Evolutionary conservation across 1,284 basidiomycete species (phyloP), one percentile per base, ranked within the genome.

Genomic region (Laetiporus sulphureus): DNA sequence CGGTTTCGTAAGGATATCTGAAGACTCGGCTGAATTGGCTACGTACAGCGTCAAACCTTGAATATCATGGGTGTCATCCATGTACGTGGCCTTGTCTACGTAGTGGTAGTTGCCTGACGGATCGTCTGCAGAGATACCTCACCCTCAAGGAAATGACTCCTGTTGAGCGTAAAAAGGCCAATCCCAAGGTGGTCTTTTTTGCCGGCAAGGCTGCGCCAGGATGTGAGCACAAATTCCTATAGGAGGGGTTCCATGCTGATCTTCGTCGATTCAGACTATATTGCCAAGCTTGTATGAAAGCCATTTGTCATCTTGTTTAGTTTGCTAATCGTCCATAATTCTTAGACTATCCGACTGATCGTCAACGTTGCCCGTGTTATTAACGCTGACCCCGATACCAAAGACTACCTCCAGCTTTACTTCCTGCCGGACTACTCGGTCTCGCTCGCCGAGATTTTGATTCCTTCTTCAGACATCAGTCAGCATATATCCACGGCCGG

Each of bases 401-500:
- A 84, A 53, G 73, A 91, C 48, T 77, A 85, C 49, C 79, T 95
- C 49, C 79, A 79, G 40, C 72, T 94, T 45, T 86, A 83, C 66
- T 93, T 93, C 79, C 72, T 88, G 19, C 85, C 85, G 0, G 91
- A 94, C 61, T 93, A 94, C 65, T 85, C 83, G 5, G 85, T 94
- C 34, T 91, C 90, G 12, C 69, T 93, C 40, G 91, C 91, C 2
- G 92, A 96, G 62, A 70, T 95, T 31, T 72, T 96, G 54, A 91
- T 94, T 49, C 93, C 92, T 13, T 88, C 93, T 5, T 85, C 85
- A 15, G 91, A 95, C 59, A 86, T 95, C 65, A 84, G 79, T 48
- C 88, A 94, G 58, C 93, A 95, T 63, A 95, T 96, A 63, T 91
- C 85, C 24, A 95, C 92, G 7, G 92, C 91, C 2, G 92, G 93